These are phyloP conservation scores for Fusarium sterilihyphosum DNA, from an alignment of 2,329 filamentous ascomycete genomes.

Conservation along the genomic window DNA sequence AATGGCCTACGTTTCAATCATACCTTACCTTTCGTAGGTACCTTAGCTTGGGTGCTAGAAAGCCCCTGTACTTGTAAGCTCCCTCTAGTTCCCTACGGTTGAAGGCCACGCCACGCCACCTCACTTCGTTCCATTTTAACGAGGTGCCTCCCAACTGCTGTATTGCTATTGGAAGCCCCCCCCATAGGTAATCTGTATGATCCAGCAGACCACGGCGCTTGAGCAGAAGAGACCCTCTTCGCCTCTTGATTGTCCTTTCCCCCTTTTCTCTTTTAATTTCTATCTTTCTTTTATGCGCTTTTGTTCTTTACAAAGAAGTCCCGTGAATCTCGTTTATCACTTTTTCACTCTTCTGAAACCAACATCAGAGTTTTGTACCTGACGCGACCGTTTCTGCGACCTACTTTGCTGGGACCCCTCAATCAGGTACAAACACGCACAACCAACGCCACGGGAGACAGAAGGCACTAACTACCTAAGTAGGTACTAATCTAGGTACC, in stretches of 20 bases:
- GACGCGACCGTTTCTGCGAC: conserved; percentile 46
- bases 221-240: conserved; percentile 20
- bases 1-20: not conserved
- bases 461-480: not conserved
- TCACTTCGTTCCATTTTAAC: not conserved
- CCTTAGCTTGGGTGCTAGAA: not conserved
- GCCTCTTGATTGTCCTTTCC: conserved; percentile 3
- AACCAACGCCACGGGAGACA: conserved; percentile 12
- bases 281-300: not conserved
- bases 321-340: not conserved
- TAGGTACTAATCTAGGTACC: conserved; percentile 1
- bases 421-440: conserved; percentile 4
- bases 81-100: not conserved
- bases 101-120: not conserved
- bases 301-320: not conserved
- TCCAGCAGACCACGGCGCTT: conserved; percentile 23
- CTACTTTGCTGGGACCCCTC: conserved; percentile 32
- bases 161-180: not conserved
- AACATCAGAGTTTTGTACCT: conserved; percentile 31
- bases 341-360: conserved; percentile 5
- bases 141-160: conserved; percentile 16
- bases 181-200: not conserved
- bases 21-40: not conserved
- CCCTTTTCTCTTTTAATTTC: not conserved
- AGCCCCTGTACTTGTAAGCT: not conserved